Conservation (phyloP, 1,284 basidiomycete species). For the Athelia psychrophila region DNA sequence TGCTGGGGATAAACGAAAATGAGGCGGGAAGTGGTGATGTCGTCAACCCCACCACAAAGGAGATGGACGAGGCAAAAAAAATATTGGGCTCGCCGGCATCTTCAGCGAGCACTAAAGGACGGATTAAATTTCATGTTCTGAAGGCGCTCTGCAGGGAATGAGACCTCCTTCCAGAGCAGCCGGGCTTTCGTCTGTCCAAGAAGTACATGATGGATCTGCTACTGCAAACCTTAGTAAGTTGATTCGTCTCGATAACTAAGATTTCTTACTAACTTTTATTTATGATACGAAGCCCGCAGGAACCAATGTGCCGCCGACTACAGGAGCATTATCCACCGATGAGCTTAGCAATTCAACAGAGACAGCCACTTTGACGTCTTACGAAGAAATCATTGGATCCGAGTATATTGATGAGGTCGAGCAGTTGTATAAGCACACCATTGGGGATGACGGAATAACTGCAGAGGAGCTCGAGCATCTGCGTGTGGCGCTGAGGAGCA, state of each 20-base stretch:
- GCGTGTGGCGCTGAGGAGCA: slow-evolving; percentile 9
- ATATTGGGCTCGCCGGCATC: neutral
- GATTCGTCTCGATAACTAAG: neutral
- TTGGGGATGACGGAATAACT: slow-evolving; percentile 7
- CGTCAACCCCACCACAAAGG: no score
- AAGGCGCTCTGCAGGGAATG: neutral
- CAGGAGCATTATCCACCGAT: neutral
- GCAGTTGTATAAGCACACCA: neutral
- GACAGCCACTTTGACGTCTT: neutral
- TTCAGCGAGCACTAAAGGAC: neutral
- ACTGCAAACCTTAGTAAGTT: neutral
- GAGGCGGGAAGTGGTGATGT: no score
- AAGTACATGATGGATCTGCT: neutral
- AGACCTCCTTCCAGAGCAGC: neutral
- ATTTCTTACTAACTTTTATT: neutral
- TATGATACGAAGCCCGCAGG: neutral
- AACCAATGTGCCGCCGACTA: neutral
- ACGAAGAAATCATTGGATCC: no score
- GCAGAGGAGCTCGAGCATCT: slow-evolving; percentile 12
- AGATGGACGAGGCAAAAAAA: neutral
- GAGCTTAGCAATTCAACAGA: neutral
- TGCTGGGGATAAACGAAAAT: slow-evolving; percentile 19
- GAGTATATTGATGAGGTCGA: no score
- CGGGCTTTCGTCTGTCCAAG: neutral
- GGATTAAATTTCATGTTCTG: neutral